Evolutionary conservation across 2,329 filamentous ascomycete genomes (phyloP).

Genomic region (Volutella citrinella): DNA sequence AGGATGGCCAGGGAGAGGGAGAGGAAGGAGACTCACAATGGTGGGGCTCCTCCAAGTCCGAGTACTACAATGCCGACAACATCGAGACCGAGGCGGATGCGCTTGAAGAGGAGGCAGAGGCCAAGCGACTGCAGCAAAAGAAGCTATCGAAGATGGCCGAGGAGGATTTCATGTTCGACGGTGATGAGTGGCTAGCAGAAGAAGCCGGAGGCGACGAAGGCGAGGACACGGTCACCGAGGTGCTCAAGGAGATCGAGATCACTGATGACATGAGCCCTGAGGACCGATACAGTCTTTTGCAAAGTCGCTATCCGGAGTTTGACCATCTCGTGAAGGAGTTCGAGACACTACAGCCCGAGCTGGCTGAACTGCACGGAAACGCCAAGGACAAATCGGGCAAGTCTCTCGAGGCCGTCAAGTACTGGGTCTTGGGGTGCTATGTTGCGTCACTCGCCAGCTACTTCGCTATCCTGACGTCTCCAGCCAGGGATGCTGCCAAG

Average conservation of each 20-base stretch:
- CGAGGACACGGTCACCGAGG: conserved; percentile 71
- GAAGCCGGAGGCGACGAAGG: conserved; percentile 49
- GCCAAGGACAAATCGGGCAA: conserved; percentile 50
- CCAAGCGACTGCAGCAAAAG: conserved; percentile 84
- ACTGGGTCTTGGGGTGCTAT: conserved; percentile 80
- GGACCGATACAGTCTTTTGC: conserved; percentile 73
- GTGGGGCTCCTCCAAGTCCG: conserved; percentile 85
- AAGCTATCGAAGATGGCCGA: conserved; percentile 86
- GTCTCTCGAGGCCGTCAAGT: conserved; percentile 66
- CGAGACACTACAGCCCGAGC: conserved; percentile 63
- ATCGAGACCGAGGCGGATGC: conserved; percentile 66
- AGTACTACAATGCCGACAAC: conserved; percentile 88
- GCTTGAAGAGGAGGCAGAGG: conserved; percentile 88
- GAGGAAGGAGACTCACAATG: conserved; percentile 62
- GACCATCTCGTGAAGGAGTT: conserved; percentile 82
- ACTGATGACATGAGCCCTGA: conserved; percentile 73
- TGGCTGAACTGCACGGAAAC: conserved; percentile 56
- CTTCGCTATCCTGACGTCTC: conserved; percentile 87
- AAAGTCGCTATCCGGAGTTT: conserved; percentile 86
- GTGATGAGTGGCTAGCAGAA: conserved; percentile 74
- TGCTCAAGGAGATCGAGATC: conserved; percentile 80
- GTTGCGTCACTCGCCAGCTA: conserved; percentile 87
- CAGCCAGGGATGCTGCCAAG: conserved; percentile 57
- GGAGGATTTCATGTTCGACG: conserved; percentile 90
- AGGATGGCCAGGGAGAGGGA: conserved; percentile 52